These are phyloP conservation scores for Clonostachys rhizophaga DNA, from an alignment of 2,329 filamentous ascomycete genomes.

Conservation along the genomic window DNA sequence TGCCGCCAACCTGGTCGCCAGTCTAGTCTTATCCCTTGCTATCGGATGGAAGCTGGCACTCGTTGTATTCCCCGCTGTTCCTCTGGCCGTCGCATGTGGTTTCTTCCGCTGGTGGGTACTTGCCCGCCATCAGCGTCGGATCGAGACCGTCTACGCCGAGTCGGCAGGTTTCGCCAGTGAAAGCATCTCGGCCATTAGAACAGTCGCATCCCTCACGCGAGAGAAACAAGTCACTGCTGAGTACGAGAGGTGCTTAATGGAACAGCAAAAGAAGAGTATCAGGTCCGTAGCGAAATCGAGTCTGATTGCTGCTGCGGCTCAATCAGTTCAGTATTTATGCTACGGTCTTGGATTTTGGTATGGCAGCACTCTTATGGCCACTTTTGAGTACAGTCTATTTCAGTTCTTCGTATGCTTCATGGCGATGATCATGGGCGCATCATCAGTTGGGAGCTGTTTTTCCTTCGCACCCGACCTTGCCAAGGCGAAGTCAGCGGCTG, in stretches of 20 bases:
- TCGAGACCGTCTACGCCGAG: constrained; percentile 73
- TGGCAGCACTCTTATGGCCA: constrained; percentile 71
- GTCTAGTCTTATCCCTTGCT: constrained; percentile 64
- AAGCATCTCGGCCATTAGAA: constrained; percentile 88
- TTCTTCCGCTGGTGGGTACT: constrained; percentile 86
- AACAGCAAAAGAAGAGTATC: constrained; percentile 64
- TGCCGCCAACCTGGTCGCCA: constrained; percentile 70
- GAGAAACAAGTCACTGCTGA: constrained; percentile 73
- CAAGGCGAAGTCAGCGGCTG: constrained; percentile 82
- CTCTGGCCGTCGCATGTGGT: constrained; percentile 71
- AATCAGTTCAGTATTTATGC: constrained; percentile 78
- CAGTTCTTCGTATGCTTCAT: constrained; percentile 93
- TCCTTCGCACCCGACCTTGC: constrained; percentile 90
- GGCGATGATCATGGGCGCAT: constrained; percentile 83
- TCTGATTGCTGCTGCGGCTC: constrained; percentile 75
- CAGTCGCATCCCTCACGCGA: constrained; percentile 84
- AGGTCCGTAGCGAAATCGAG: constrained; percentile 74
- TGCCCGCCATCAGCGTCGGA: constrained; percentile 71
- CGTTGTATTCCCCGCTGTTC: constrained; percentile 75
- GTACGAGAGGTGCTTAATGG: constrained; percentile 64
- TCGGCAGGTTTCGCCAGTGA: constrained; percentile 89
- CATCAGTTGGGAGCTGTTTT: constrained; percentile 87
- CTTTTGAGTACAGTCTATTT: constrained; percentile 68
- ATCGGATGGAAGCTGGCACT: constrained; percentile 86
- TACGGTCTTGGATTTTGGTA: constrained; percentile 93